Evolutionary conservation across 768 basidiomycete genomes (phyloP), one percentile per base, ranked within the genome.

Genomic region (Lentinula aciculospora): DNA sequence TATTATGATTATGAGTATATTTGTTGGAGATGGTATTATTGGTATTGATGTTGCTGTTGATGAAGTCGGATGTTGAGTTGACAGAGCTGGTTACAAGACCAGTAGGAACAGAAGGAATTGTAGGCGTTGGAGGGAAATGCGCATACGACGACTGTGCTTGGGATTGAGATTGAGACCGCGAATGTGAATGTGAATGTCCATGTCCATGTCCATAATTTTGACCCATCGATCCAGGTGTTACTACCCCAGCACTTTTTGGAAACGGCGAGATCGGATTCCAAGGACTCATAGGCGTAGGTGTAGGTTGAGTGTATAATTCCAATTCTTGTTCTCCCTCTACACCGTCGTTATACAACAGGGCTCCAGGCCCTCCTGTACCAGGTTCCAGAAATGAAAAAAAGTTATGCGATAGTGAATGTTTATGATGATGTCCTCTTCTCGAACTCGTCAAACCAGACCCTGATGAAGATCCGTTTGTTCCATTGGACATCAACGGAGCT

Each of bases 321-420:
- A 10, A 23, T 28, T 79, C 74, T n/a, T 70, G 69, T 54, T 61
- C 59, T 45, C 47, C 60, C 62, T 61, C 49, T 15, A 29, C 42
- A 36, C 19, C 15, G 28, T 28, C 13, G 12, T 4, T 57, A 21
- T 56, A 42, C 53, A 34, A 8, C 6, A 13, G 13, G n/a, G 13
- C 17, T 39, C 15, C 37, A 17, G 56, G 44, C 53, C 31, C 32
- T 21, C 31, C 49, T 65, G 48, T 63, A 63, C 84, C 85, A 1
- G 93, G 93, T 63, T 95, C 93, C 42, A 98, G 85, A 67, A 97
- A 97, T 0, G 93, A 94, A 72, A 96, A 96, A 72, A 97, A 94
- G 65, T 92, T 93, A 68, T 97, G 94, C 0, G 94, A 96, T 10
- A 94, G 71, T 0, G 93, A 96, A 69, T 96, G 94, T 70, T 94